Percentiles rank a stretch among this genome's conserved stretches.
Conservation (phyloP, 805 yeast species). For the Wickerhamomyces chambardii region DNA sequence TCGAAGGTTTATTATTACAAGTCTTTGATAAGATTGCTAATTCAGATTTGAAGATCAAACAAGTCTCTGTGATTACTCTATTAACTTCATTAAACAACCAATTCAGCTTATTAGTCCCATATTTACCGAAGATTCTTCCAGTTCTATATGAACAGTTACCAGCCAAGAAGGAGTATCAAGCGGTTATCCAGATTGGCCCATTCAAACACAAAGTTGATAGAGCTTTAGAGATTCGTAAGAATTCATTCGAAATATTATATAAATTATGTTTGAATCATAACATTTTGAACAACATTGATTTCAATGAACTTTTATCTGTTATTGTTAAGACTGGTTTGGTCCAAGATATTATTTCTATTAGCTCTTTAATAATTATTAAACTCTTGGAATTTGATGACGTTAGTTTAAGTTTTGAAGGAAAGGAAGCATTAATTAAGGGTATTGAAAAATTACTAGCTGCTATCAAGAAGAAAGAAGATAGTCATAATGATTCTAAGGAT, state of each 20-base stretch:
- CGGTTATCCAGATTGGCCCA: slow-evolving; percentile 75
- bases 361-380: slow-evolving; percentile 17
- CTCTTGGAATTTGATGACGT: slow-evolving; percentile 18
- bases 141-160: slow-evolving; percentile 43
- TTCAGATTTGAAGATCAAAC: slow-evolving; percentile 43
- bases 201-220: slow-evolving; percentile 77
- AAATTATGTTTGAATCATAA: slow-evolving; percentile 28
- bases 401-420: slow-evolving; percentile 8
- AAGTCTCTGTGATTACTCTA: slow-evolving; percentile 49
- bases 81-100: slow-evolving; percentile 51
- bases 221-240: slow-evolving; percentile 64
- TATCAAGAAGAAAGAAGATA: slow-evolving; percentile 20
- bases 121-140: slow-evolving; percentile 39
- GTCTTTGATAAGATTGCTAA: slow-evolving; percentile 20
- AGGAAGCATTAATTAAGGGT: slow-evolving; percentile 11
- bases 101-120: slow-evolving; percentile 35
- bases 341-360: slow-evolving; percentile 21
- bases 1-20: slow-evolving; percentile 13
- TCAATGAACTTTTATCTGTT: slow-evolving; percentile 22
- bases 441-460: slow-evolving; percentile 17
- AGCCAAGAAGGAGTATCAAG: slow-evolving; percentile 47
- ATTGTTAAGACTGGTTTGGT: slow-evolving; percentile 29
- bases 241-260: slow-evolving; percentile 61
- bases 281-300: slow-evolving; percentile 17
- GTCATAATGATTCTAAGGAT: slow-evolving; percentile 18